Base-by-base conservation (phyloP, 75 land plant species). In the Cunninghamia lanceolata region DNA sequence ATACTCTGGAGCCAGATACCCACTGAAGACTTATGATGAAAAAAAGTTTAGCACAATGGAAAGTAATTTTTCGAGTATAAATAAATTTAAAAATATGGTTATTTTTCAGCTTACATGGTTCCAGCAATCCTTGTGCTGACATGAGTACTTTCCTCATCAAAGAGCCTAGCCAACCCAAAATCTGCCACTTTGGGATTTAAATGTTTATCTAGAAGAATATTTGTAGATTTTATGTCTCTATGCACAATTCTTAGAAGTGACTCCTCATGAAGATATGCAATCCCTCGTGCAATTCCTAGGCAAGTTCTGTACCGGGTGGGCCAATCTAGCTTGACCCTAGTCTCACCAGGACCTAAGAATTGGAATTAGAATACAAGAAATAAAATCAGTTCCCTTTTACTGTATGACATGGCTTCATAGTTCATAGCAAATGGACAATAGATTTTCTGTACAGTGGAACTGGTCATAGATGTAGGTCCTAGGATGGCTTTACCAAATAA, bases 161-260 rank as follows among this genome's bases (percentile, higher is more conserved):
- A 85, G n/a, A 86, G 68, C 39, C 85, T 87, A 28, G 88, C 86
- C 34, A 87, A 63, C 4, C 88, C 85, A 71, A 87, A 87, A 70
- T 87, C 85, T 38, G 71, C 86, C 19, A 87, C 83, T 84, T 87
- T 87, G 36, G 86, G 86, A 34, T 84, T 68, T 17, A 84, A 45
- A 17, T 84, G 16, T 43, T 84, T 35, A 54, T 87, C 88, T 21
- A 87, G 75, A 36, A 87, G 86, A 34, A 87, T 47, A 36, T 75
- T 75, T 75, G 39, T 16, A 38, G 39, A 34, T 75, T 75, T 75
- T 40, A 75, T 75, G 39, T 75, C 42, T 36, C 78, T 75, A 38
- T 75, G 78, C 35, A 75, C 39, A 75, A 75, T 75, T 34, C 17
- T 34, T 35, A 34, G 7, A 2, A 75, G 42, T n/a, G 85, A 84